Conservation (phyloP, 768 basidiomycete genomes). For the Dioszegia hungarica region DNA sequence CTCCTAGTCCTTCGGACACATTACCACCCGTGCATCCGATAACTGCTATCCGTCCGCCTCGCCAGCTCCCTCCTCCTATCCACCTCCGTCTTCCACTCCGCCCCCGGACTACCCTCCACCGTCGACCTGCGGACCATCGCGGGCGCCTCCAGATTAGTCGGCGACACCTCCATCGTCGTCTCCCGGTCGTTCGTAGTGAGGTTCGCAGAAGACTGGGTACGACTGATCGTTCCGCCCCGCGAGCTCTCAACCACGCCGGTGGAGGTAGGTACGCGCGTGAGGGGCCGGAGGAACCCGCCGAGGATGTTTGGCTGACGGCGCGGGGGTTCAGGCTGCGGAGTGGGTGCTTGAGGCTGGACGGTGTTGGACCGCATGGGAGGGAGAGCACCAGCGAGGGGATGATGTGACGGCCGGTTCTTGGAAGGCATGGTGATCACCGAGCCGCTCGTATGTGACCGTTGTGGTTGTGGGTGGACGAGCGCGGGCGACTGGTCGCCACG, state of each 20-base stretch:
- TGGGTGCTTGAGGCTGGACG: conserved; percentile 9
- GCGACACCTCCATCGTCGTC: neutral
- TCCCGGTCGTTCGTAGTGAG: neutral
- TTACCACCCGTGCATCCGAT: conserved; percentile 42
- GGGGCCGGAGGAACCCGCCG: conserved; percentile 33
- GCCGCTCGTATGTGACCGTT: neutral
- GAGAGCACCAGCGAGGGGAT: neutral
- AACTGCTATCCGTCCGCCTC: conserved; percentile 32
- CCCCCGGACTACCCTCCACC: conserved; percentile 21
- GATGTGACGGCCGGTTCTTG: neutral
- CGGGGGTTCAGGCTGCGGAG: conserved; percentile 2
- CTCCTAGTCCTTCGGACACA: neutral
- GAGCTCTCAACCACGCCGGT: neutral
- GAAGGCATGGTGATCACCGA: conserved; percentile 7
- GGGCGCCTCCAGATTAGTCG: conserved; percentile 17
- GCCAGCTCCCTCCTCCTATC: conserved; percentile 22
- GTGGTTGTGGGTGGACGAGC: conserved; percentile 1
- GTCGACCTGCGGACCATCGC: conserved; percentile 34
- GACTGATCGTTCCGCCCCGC: neutral
- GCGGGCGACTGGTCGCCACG: neutral
- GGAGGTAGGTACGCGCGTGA: conserved; percentile 26
- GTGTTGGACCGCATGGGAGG: neutral
- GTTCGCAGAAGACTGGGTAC: conserved; percentile 20
- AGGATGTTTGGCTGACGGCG: conserved; percentile 25
- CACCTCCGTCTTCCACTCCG: conserved; percentile 11